A percentile compares a stretch with the other conserved stretches of the same genome.
phyloP scores from a whole-genome alignment of 106 monocot species.

The Cymbidium sinense region DNA sequence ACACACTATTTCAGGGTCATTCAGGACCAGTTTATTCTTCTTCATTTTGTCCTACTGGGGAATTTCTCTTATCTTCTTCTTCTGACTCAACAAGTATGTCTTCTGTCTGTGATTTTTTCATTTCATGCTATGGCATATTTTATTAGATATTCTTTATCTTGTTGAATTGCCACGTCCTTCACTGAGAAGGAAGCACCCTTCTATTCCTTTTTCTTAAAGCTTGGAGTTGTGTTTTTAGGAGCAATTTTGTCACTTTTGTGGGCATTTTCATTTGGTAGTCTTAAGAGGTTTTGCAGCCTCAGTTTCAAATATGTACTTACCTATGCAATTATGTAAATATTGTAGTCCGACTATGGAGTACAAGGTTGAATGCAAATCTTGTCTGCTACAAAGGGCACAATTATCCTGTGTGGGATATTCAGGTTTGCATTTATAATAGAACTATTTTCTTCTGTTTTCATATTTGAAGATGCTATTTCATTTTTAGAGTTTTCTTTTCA shows the following conservation, averaged over 20 bases:
- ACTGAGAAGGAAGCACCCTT: background rate
- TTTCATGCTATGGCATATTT: background rate
- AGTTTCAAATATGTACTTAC: background rate
- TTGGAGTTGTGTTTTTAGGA: background rate
- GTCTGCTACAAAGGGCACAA: slow-evolving; percentile 98
- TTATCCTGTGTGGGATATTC: slow-evolving; percentile 98
- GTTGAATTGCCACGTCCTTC: background rate
- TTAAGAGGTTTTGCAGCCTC: background rate
- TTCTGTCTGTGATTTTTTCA: background rate
- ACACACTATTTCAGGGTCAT: slow-evolving; percentile 78
- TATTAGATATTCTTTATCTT: background rate
- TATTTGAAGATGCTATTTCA: background rate
- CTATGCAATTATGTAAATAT: slow-evolving; percentile 13
- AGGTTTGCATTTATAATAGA: slow-evolving; percentile 37
- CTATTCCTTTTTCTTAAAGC: background rate
- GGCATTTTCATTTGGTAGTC: background rate
- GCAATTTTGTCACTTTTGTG: background rate
- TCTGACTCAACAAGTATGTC: slow-evolving; percentile 83
- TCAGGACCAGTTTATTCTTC: slow-evolving; percentile 88
- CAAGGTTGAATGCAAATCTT: slow-evolving; percentile 85
- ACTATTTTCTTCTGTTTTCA: background rate
- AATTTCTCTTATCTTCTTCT: slow-evolving; percentile 88
- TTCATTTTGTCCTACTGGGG: slow-evolving; percentile 79
- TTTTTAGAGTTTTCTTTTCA: background rate
- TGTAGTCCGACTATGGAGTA: slow-evolving; percentile 93